Conservation (phyloP, 1,139 yeast genomes). For the Yarrowia galli region DNA sequence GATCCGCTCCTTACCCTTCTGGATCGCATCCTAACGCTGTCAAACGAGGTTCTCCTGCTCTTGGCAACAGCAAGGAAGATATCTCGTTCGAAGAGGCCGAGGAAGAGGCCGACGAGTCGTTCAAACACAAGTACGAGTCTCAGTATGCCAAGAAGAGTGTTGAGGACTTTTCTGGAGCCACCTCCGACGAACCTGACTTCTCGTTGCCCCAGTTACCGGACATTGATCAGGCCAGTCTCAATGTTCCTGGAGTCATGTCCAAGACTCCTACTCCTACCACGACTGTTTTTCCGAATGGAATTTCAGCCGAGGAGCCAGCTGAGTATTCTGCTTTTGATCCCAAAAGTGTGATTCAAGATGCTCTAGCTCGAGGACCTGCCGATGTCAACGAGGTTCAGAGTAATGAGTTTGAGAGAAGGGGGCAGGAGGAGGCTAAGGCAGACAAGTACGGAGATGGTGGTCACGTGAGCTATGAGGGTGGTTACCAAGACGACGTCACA, state of each 20-base stretch:
- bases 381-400: constrained; percentile 20
- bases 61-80: constrained; percentile 1
- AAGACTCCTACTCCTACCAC: constrained; percentile 26
- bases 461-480: not conserved
- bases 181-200: not conserved
- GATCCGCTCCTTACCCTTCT: constrained; percentile 15
- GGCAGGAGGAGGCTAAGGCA: too few species aligned
- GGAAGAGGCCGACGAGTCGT: constrained; percentile 36
- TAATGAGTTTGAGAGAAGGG: not conserved
- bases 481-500: not conserved
- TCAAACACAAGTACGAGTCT: constrained; percentile 37
- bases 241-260: constrained; percentile 32
- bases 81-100: constrained; percentile 32
- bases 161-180: not conserved
- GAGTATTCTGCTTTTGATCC: constrained; percentile 33
- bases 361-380: constrained; percentile 18
- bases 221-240: constrained; percentile 18
- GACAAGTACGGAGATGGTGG: not conserved
- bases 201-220: constrained; percentile 27
- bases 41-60: constrained; percentile 9
- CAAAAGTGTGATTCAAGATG: constrained; percentile 28
- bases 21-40: constrained; percentile 30
- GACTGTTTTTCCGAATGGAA: constrained; percentile 16
- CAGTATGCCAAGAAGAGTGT: constrained; percentile 15
- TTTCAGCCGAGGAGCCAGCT: constrained; percentile 2